Conservation (phyloP, 1,284 basidiomycete species). For the Phylloporus gajari region DNA sequence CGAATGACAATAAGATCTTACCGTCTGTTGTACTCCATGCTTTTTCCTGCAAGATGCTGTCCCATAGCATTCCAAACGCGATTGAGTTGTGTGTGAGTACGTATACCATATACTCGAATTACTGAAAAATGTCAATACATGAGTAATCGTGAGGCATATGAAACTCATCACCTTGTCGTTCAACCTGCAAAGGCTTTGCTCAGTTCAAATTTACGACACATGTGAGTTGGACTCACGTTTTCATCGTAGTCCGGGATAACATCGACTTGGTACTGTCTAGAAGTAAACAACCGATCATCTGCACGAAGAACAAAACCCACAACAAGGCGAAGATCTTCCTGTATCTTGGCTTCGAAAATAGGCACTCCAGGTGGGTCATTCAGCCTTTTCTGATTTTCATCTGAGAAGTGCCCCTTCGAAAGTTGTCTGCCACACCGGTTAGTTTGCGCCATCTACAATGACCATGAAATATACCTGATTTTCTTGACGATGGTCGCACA, state of each 20-base stretch:
- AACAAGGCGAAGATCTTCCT: constrained; percentile 66
- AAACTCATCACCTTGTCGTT: constrained; percentile 60
- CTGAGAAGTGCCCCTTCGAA: constrained; percentile 73
- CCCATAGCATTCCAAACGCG: constrained; percentile 69
- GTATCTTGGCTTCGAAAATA: constrained; percentile 77
- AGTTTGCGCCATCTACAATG: neutral
- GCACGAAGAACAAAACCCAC: constrained; percentile 49
- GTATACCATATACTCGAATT: constrained; percentile 71
- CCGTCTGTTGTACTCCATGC: constrained; percentile 64
- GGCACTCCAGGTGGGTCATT: constrained; percentile 59
- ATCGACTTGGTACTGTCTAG: constrained; percentile 69
- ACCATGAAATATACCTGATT: neutral
- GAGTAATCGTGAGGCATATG: neutral
- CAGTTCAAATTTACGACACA: neutral
- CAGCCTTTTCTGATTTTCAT: constrained; percentile 67
- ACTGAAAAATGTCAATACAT: constrained; percentile 46
- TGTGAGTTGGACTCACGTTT: constrained; percentile 49
- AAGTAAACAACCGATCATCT: constrained; percentile 1
- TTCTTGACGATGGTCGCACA: neutral
- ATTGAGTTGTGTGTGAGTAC: constrained; percentile 68
- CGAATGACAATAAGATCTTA: constrained; percentile 27
- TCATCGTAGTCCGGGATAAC: constrained; percentile 62
- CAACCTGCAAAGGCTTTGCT: constrained; percentile 49
- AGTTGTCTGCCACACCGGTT: constrained; percentile 58
- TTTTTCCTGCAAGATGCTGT: constrained; percentile 60